Conservation (phyloP, 768 basidiomycete genomes). For the Rhodotorula diobovata region DNA sequence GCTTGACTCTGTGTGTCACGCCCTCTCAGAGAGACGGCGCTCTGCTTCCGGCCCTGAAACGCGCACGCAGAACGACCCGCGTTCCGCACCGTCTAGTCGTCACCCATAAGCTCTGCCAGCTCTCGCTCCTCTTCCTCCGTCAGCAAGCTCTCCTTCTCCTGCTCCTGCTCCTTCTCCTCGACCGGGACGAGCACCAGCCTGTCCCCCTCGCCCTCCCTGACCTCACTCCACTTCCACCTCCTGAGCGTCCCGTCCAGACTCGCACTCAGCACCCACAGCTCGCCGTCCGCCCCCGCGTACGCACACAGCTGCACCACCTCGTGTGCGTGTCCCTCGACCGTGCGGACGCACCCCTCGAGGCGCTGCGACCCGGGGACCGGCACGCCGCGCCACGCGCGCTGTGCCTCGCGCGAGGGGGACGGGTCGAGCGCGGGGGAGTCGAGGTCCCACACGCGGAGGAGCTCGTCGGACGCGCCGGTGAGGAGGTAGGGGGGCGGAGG, state of each 20-base stretch:
- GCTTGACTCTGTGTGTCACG: too few species aligned
- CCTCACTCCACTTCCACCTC: constrained; percentile 70
- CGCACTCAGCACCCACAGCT: constrained; percentile 76
- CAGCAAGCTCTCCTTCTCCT: constrained; percentile 49
- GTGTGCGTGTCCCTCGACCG: constrained; percentile 83
- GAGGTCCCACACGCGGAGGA: constrained; percentile 73
- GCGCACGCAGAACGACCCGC: not conserved
- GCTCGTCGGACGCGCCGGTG: constrained; percentile 72
- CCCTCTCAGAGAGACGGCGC: too few species aligned
- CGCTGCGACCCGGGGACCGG: not conserved
- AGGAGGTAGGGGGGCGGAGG: constrained; percentile 70
- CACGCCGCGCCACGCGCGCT: constrained; percentile 10
- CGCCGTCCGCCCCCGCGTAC: constrained; percentile 59
- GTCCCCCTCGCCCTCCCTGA: constrained; percentile 47
- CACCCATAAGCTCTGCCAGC: constrained; percentile 68
- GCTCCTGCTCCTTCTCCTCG: constrained; percentile 46
- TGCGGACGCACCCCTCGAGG: constrained; percentile 53
- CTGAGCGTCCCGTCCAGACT: constrained; percentile 83
- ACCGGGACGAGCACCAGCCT: constrained; percentile 41
- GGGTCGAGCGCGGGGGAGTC: constrained; percentile 49
- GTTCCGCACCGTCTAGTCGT: constrained; percentile 2
- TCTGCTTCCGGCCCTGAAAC: too few species aligned
- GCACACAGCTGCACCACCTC: constrained; percentile 71
- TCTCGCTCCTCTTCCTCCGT: constrained; percentile 88
- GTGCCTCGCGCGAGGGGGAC: not conserved